phyloP scores from a whole-genome alignment of 495 filamentous ascomycete genomes.

The Podospora didyma region DNA sequence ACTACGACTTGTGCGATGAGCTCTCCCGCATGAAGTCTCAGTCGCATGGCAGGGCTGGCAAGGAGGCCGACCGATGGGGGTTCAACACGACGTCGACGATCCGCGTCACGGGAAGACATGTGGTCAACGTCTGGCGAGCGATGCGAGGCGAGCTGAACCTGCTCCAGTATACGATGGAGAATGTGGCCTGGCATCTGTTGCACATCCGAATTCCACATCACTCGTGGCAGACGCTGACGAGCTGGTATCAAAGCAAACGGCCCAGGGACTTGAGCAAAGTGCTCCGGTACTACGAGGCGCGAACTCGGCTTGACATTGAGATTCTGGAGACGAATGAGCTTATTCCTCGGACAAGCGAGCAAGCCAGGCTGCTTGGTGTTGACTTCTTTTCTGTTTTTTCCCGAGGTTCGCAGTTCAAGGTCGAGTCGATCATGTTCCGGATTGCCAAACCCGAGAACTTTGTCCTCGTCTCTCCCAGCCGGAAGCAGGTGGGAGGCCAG shows the following conservation, averaged over 20 bases:
- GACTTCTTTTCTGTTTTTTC: constrained; percentile 96
- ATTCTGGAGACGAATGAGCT: constrained; percentile 90
- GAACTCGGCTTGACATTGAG: constrained; percentile 80
- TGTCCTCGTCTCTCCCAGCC: constrained; percentile 80
- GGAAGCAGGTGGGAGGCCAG: constrained; percentile 87
- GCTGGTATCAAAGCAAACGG: constrained; percentile 69
- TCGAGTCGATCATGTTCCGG: constrained; percentile 97
- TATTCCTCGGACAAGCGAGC: constrained; percentile 85
- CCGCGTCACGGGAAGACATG: constrained; percentile 83
- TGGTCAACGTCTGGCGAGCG: constrained; percentile 96
- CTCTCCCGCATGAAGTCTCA: constrained; percentile 82
- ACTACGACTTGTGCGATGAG: constrained; percentile 85
- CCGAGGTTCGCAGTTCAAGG: constrained; percentile 94
- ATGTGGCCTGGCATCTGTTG: constrained; percentile 88
- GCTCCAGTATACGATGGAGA: constrained; percentile 94
- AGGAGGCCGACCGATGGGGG: constrained; percentile 84
- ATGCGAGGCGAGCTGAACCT: constrained; percentile 89
- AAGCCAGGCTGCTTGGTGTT: constrained; percentile 86
- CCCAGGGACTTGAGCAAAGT: constrained; percentile 68
- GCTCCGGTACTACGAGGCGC: constrained; percentile 70
- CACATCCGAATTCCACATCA: constrained; percentile 93
- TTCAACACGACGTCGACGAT: constrained; percentile 88
- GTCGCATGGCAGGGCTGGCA: constrained; percentile 76
- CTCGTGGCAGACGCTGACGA: constrained; percentile 67
- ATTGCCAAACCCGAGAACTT: constrained; percentile 98